A percentile compares a stretch with the other conserved stretches of the same genome.
Evolutionary conservation across 208 protist species (phyloP).

Genomic region (Tritrichomonas musculus): DNA sequence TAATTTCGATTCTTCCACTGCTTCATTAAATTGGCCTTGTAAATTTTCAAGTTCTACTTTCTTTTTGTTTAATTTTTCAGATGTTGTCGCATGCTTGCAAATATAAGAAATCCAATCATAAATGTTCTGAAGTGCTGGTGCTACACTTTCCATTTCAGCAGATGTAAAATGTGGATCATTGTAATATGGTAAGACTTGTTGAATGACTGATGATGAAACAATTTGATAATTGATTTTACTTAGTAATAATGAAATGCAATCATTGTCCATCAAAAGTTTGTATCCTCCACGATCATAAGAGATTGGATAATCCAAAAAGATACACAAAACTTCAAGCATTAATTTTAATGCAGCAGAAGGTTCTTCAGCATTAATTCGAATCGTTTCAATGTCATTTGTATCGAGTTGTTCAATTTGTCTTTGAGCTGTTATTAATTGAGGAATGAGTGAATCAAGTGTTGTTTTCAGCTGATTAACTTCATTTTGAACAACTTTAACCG

Average conservation of each 20-base stretch:
- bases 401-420: not conserved
- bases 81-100: not conserved
- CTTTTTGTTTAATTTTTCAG: not conserved
- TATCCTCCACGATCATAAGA: not conserved
- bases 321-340: not conserved
- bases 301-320: not conserved
- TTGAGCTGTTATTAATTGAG: not conserved
- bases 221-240: not conserved
- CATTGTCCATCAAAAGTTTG: not conserved
- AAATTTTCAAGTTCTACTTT: not conserved
- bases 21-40: not conserved
- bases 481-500: not conserved
- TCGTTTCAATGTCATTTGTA: conserved; percentile 16
- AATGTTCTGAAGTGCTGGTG: not conserved
- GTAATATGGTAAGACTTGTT: not conserved
- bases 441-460: not conserved
- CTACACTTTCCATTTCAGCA: not conserved
- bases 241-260: not conserved
- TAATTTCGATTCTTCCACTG: not conserved
- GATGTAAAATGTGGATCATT: not conserved
- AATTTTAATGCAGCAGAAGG: not conserved
- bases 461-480: not conserved
- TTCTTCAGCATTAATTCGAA: not conserved
- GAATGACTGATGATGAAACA: not conserved
- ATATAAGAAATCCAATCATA: not conserved